These are phyloP conservation scores for Tulasnella sp. DNA, from an alignment of 768 basidiomycete genomes.

Conservation along the genomic window DNA sequence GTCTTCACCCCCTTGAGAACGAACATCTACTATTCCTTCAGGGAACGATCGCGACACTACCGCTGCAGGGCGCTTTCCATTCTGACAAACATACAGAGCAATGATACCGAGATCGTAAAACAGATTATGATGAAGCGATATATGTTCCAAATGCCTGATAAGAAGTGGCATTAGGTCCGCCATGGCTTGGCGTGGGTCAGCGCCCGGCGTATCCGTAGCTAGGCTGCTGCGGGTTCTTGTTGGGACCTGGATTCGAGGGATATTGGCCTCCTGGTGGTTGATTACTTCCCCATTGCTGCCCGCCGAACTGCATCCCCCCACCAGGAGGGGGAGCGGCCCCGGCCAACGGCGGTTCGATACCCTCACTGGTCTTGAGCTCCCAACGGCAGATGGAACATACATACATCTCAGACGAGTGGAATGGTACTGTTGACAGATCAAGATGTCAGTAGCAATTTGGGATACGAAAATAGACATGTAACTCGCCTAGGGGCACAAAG, in stretches of 20 bases:
- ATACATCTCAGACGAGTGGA: slow-evolving; percentile 41
- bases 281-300: not conserved
- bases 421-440: not conserved
- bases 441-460: not conserved
- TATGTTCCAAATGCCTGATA: too few species aligned
- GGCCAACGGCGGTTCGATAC: slow-evolving; percentile 30
- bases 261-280: not conserved
- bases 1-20: not conserved
- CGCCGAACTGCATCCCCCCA: not conserved
- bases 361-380: slow-evolving; percentile 28
- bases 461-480: slow-evolving; percentile 24
- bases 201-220: not conserved
- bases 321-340: slow-evolving; percentile 20
- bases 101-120: too few species aligned
- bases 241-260: slow-evolving; percentile 9
- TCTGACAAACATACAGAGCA: slow-evolving; percentile 32
- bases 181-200: too few species aligned
- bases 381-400: slow-evolving; percentile 68
- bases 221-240: slow-evolving; percentile 1
- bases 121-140: too few species aligned
- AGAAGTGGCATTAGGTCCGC: too few species aligned
- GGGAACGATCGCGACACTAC: slow-evolving; percentile 31
- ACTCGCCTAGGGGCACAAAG: slow-evolving; percentile 45
- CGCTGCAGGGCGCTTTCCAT: slow-evolving; percentile 31
- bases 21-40: slow-evolving; percentile 19